phyloP scores from a whole-genome alignment of 2,329 filamentous ascomycete genomes.

The Eutypella sp. region DNA sequence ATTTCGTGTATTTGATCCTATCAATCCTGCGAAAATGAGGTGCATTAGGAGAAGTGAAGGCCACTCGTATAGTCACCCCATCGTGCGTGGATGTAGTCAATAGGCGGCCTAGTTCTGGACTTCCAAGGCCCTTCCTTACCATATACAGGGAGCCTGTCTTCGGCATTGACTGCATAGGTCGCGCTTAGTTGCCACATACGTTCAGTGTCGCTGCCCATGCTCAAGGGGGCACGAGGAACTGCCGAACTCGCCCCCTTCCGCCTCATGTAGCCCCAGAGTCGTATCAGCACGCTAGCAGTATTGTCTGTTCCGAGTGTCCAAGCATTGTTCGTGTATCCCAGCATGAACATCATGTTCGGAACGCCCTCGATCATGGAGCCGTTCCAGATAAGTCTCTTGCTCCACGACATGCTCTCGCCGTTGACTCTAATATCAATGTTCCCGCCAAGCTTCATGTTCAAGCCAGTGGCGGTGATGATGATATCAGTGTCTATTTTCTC shows the following conservation, averaged over 20 bases:
- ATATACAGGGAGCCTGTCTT: conserved; percentile 7
- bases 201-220: conserved; percentile 4
- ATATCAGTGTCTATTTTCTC: conserved; percentile 49
- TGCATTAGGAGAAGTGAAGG: conserved; percentile 1
- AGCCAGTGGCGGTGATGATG: conserved; percentile 60
- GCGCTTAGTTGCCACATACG: conserved; percentile 14
- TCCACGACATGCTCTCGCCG: conserved; percentile 35
- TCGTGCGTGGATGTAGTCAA: conserved; percentile 8
- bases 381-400: conserved; percentile 49
- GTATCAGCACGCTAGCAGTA: conserved; percentile 41
- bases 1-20: background rate
- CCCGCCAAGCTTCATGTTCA: conserved; percentile 50
- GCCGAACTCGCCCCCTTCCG: conserved; percentile 35
- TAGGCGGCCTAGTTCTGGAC: background rate
- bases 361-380: conserved; percentile 56
- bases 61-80: conserved; percentile 9
- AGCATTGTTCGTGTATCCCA: conserved; percentile 56
- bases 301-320: conserved; percentile 60
- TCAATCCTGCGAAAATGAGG: background rate
- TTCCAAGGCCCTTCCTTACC: conserved; percentile 8
- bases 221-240: conserved; percentile 36
- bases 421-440: conserved; percentile 47
- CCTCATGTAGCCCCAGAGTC: conserved; percentile 47
- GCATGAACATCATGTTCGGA: conserved; percentile 52
- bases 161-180: conserved; percentile 4